Conservation (phyloP, 305 asterid species). For the Fraxinus baroniana region DNA sequence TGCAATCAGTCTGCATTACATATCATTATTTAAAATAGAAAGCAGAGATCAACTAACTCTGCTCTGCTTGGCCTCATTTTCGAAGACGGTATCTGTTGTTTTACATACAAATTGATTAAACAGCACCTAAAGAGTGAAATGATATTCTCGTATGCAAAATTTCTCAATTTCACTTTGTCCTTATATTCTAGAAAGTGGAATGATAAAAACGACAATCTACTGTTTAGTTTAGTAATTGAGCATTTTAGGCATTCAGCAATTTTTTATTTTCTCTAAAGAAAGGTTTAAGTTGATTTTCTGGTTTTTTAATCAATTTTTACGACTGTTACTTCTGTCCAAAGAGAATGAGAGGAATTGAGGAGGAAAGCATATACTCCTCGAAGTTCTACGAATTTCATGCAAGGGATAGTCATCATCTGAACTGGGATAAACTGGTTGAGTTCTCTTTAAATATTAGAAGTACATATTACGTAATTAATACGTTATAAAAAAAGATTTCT, state of each 20-base stretch:
- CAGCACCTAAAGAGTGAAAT: neutral
- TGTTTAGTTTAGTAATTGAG: neutral
- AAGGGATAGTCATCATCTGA: neutral
- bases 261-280: neutral
- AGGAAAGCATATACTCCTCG: neutral
- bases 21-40: neutral
- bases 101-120: neutral
- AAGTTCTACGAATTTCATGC: slow-evolving; percentile 1
- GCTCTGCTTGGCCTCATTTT: neutral
- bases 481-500: too few relatives aligned
- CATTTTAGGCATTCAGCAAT: neutral
- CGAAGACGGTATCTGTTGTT: neutral
- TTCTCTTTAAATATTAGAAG: neutral
- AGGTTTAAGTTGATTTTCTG: neutral
- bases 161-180: neutral
- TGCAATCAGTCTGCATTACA: neutral
- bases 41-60: neutral
- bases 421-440: neutral
- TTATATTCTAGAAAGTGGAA: neutral
- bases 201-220: neutral
- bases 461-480: neutral
- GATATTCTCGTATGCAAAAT: neutral
- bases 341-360: neutral
- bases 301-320: neutral
- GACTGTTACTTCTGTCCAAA: neutral